These are phyloP conservation scores for Pseudomonodictys pantanalensis DNA, from an alignment of 495 filamentous ascomycete genomes.

Conservation along the genomic window DNA sequence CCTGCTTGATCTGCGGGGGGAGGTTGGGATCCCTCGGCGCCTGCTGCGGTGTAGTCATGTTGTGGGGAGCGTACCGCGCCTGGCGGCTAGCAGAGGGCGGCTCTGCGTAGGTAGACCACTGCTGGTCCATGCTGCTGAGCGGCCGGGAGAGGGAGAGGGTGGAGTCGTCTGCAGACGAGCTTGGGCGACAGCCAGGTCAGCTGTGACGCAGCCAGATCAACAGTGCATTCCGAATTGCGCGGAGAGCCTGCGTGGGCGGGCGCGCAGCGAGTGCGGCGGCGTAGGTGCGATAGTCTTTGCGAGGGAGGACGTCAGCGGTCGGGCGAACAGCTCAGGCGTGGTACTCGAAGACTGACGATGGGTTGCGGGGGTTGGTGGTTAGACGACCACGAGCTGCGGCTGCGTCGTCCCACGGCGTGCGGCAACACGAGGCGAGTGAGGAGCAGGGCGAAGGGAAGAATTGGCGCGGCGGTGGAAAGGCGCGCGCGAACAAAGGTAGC, in stretches of 20 bases:
- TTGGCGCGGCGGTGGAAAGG: no score
- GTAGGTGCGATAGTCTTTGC: not conserved
- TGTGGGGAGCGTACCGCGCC: conserved; percentile 34
- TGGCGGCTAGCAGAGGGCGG: conserved; percentile 31
- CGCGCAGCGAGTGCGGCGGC: not conserved
- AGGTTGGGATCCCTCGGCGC: conserved; percentile 20
- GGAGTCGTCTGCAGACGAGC: not conserved
- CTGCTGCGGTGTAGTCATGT: conserved; percentile 29
- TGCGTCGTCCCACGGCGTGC: no score
- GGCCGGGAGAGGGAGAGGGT: not conserved
- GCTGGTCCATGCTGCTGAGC: conserved; percentile 29
- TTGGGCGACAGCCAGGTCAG: conserved; percentile 31
- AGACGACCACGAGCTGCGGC: no score
- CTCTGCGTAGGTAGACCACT: conserved; percentile 35
- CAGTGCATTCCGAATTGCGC: conserved; percentile 30
- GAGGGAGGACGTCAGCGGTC: not conserved
- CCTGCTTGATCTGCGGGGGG: conserved; percentile 28
- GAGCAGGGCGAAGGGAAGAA: no score
- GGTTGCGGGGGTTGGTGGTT: no score
- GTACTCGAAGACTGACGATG: no score
- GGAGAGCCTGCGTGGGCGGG: not conserved
- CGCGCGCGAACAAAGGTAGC: no score
- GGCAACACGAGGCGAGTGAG: no score
- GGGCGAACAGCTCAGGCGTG: no score
- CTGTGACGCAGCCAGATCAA: conserved; percentile 29